phyloP scores from a whole-genome alignment of 176 grass and related monocot species.

The Tillandsia fasciculata region DNA sequence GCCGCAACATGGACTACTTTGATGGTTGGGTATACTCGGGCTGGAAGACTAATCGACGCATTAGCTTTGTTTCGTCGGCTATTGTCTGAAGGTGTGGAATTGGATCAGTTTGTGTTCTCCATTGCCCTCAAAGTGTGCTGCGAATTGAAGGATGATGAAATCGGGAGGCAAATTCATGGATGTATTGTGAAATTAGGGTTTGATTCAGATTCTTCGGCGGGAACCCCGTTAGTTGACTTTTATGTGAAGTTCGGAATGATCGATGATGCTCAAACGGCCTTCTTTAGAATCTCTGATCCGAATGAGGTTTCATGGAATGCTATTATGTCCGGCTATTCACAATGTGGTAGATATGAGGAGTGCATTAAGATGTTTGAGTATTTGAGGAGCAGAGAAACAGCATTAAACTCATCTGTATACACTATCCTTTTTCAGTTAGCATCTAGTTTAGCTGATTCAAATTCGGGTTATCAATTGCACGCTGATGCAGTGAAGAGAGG shows the following conservation, averaged over 20 bases:
- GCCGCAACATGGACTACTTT: constrained; percentile 13
- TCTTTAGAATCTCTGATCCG: constrained; percentile 5
- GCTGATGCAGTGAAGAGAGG: constrained; percentile 24
- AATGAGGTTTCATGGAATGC: constrained; percentile 25
- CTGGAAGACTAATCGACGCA: background rate
- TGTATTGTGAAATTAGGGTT: constrained; percentile 18
- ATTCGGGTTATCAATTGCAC: constrained; percentile 22
- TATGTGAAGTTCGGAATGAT: constrained; percentile 18
- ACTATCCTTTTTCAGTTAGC: constrained; percentile 17
- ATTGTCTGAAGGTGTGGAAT: background rate
- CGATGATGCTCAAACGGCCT: constrained; percentile 14
- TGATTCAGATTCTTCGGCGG: constrained; percentile 20
- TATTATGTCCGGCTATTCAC: constrained; percentile 21
- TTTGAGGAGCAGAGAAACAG: constrained; percentile 4
- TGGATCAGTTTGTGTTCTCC: constrained; percentile 21
- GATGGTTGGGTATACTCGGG: constrained; percentile 18
- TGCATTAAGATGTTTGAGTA: constrained; percentile 12
- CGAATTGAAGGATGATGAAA: background rate
- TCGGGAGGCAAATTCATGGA: constrained; percentile 15
- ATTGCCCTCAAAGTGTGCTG: constrained; percentile 15
- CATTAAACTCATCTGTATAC: constrained; percentile 12
- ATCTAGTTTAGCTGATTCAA: constrained; percentile 15
- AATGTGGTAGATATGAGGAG: constrained; percentile 13
- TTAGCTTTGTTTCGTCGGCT: constrained; percentile 6
- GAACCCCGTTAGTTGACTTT: constrained; percentile 17